phyloP scores from a whole-genome alignment of 768 basidiomycete genomes.

The Suillus alpinus region DNA sequence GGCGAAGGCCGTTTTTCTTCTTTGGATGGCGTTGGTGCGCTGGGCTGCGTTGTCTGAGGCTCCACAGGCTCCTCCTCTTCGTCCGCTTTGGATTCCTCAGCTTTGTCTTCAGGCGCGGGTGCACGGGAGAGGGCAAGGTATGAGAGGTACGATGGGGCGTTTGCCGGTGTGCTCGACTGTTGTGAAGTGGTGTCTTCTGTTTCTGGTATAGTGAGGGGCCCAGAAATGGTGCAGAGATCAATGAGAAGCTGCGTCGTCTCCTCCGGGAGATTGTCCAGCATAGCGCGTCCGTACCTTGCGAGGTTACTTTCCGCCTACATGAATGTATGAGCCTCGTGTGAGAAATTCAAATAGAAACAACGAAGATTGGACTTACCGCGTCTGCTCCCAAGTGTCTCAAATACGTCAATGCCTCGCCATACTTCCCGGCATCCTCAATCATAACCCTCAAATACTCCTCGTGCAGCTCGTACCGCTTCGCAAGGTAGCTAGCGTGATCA shows the following conservation, averaged over 20 bases:
- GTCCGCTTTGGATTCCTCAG: slow-evolving; percentile 8
- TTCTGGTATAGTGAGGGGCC: slow-evolving; percentile 43
- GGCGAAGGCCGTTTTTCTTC: slow-evolving; percentile 66
- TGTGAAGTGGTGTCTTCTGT: slow-evolving; percentile 35
- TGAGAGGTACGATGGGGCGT: slow-evolving; percentile 66
- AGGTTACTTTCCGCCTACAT: slow-evolving; percentile 80
- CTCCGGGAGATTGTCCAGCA: slow-evolving; percentile 78
- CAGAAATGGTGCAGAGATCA: slow-evolving; percentile 79
- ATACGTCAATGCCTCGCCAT: slow-evolving; percentile 77
- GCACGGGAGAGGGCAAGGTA: slow-evolving; percentile 74
- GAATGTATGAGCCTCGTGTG: background rate
- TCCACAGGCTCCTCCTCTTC: slow-evolving; percentile 17
- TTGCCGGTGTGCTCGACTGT: slow-evolving; percentile 23
- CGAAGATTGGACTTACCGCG: slow-evolving; percentile 51
- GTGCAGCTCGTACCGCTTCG: slow-evolving; percentile 86
- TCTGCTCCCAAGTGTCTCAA: slow-evolving; percentile 75
- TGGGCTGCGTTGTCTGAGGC: slow-evolving; percentile 23
- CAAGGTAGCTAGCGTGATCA: slow-evolving; percentile 91
- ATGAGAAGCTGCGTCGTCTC: slow-evolving; percentile 91
- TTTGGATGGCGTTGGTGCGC: slow-evolving; percentile 13
- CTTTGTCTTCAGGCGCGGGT: slow-evolving; percentile 28
- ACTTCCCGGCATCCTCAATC: slow-evolving; percentile 83
- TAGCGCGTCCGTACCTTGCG: slow-evolving; percentile 81
- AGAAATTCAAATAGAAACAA: background rate
- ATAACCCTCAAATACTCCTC: slow-evolving; percentile 93